phyloP scores from a whole-genome alignment of 441 rosid genomes.

The Viola pubescens region DNA sequence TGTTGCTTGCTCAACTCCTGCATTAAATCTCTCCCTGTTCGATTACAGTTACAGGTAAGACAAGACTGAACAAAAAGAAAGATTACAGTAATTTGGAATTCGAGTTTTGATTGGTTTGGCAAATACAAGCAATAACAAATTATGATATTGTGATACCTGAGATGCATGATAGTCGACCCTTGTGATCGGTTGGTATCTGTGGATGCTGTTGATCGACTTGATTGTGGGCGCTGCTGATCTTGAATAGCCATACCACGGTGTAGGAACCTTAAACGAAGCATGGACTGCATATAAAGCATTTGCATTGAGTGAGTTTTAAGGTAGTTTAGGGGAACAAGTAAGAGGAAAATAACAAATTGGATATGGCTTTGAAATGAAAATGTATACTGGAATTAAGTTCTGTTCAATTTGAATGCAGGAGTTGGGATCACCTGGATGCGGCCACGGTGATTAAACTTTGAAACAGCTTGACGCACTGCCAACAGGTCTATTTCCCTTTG shows the following conservation, averaged over 20 bases:
- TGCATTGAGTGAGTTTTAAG: background rate
- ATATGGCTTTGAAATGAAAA: background rate
- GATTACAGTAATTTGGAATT: background rate
- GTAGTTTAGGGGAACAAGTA: background rate
- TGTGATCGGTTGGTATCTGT: conserved; percentile 26
- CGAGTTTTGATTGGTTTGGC: background rate
- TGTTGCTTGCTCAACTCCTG: conserved; percentile 24
- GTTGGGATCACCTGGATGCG: conserved; percentile 56
- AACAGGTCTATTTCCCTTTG: conserved; percentile 44
- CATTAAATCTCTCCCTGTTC: conserved; percentile 48
- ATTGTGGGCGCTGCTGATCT: conserved; percentile 28
- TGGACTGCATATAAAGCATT: conserved; percentile 29
- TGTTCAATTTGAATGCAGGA: background rate
- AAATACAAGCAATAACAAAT: background rate
- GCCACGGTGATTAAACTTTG: conserved; percentile 67
- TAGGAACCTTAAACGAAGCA: conserved; percentile 51
- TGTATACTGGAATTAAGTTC: background rate
- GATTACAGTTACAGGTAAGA: conserved; percentile 7
- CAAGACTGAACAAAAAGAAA: background rate
- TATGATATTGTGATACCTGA: conserved; percentile 30
- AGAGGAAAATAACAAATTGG: background rate
- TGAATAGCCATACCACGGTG: conserved; percentile 46
- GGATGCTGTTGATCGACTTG: conserved; percentile 14
- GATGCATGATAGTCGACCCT: conserved; percentile 42
- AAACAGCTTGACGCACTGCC: conserved; percentile 44